Base-by-base conservation (phyloP, 441 rosid genomes). In the Euphorbia corollata region DNA sequence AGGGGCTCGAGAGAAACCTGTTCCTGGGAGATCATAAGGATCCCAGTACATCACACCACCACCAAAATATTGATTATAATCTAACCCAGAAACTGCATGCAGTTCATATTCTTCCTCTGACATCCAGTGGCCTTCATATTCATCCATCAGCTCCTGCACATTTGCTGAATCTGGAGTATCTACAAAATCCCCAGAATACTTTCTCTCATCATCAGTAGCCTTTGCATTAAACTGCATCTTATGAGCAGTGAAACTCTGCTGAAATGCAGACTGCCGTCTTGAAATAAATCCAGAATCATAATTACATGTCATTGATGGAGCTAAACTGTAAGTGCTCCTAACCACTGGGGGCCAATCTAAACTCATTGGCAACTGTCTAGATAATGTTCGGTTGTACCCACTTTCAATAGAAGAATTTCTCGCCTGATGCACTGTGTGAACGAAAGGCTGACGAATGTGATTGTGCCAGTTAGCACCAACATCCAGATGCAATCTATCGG, bases 41-140 rank as follows among this genome's bases (percentile, higher is more conserved):
- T 94, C 80, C 99, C 99, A 94, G 72, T 94, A 94, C 99, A 94
- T 94, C 55, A 89, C 91, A 78, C 99, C 97, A 23, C 97, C 99
- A 74, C 99, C 99, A 72, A 94, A 94, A 71, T 87, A 85, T 61
- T 94, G 91, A 81, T 84, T 93, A 79, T 91, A 93, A 82, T 93
- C 99, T 71, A 84, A 79, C 64, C 92, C 96, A 68, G 99, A 79
- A 72, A 93, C 86, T 32, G 85, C 80, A 71, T 82, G 97, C 74
- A 89, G 80, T 82, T 93, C 99, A 72, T 80, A 68, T 71, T 93
- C 99, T 80, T 93, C 99, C 76, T 93, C 99, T 56, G 95, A 85
- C 77, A 89, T 82, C 88, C 93, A 93, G 70, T 89, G 92, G 74
- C 75, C 83, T 78, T 91, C 96, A 70, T 77, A 86, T 66, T 93